These are phyloP conservation scores for Eucalyptus marginata DNA, from an alignment of 345 rosid species.

Conservation along the genomic window DNA sequence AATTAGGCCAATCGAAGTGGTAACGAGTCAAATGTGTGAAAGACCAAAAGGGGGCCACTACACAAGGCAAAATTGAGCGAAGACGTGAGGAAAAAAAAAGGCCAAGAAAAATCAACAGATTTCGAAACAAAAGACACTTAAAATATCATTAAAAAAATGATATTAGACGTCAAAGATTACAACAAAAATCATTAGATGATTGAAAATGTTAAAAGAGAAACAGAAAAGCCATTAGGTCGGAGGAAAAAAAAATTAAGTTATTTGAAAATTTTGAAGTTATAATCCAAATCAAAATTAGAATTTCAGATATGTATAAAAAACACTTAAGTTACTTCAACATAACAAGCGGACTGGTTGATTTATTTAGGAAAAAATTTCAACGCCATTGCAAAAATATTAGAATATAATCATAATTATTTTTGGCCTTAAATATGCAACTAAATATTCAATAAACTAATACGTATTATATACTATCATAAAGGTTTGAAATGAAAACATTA, in stretches of 20 bases:
- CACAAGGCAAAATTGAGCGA: too few species aligned
- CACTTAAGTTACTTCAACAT: not conserved
- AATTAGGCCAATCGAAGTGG: not conserved
- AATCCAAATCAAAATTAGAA: not conserved
- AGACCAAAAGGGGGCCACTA: not conserved
- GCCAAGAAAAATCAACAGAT: not conserved
- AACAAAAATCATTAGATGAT: not conserved
- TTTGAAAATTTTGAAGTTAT: not conserved
- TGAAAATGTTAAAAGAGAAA: not conserved
- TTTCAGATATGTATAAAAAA: not conserved
- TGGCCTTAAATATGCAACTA: not conserved
- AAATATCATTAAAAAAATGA: not conserved
- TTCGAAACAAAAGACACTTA: not conserved
- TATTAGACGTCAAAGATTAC: not conserved
- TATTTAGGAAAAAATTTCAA: not conserved
- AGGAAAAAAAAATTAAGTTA: rapidly evolving
- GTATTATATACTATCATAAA: not conserved
- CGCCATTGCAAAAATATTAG: not conserved
- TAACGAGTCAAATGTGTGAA: too few species aligned
- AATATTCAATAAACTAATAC: not conserved
- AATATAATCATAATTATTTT: too few species aligned
- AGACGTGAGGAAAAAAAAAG: too few species aligned
- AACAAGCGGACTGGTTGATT: not conserved
- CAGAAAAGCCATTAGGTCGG: not conserved
- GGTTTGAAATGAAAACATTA: not conserved